phyloP scores from a whole-genome alignment of 768 basidiomycete species.

The Auricularia auricula-judae region DNA sequence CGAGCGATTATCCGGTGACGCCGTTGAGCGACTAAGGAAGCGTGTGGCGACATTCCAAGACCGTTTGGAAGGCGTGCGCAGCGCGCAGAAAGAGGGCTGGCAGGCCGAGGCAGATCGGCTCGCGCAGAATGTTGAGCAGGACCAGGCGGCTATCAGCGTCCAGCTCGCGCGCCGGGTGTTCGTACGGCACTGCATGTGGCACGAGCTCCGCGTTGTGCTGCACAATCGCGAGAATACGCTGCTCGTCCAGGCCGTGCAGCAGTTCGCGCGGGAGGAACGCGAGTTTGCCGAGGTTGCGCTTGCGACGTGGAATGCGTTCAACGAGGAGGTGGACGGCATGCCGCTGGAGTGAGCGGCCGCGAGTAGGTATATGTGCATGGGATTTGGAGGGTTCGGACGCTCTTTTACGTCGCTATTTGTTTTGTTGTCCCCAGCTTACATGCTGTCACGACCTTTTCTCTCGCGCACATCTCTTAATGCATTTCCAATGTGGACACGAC shows the following conservation, averaged over 20 bases:
- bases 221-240: conserved; percentile 85
- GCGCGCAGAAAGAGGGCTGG: conserved; percentile 71
- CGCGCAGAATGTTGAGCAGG: conserved; percentile 63
- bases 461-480: too few relatives aligned
- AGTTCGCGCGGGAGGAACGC: conserved; percentile 64
- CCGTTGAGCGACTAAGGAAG: conserved; percentile 79
- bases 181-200: conserved; percentile 82
- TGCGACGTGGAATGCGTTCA: conserved; percentile 65
- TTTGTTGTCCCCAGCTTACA: too few relatives aligned
- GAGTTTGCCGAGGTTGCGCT: conserved; percentile 52
- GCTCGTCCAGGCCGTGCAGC: conserved; percentile 59
- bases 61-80: conserved; percentile 67
- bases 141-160: conserved; percentile 68
- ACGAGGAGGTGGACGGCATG: conserved; percentile 66
- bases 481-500: too few relatives aligned
- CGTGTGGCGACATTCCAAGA: conserved; percentile 65
- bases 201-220: conserved; percentile 84
- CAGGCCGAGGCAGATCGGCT: conserved; percentile 75
- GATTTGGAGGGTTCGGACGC: too few relatives aligned
- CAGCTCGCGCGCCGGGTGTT: conserved; percentile 74
- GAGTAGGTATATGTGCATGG: too few relatives aligned
- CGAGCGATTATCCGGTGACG: conserved; percentile 80
- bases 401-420: too few relatives aligned
- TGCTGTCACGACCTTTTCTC: too few relatives aligned
- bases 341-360: conserved; percentile 54